Base-by-base conservation (phyloP, 768 basidiomycete species). In the Porphyrellus cyaneotinctus region DNA sequence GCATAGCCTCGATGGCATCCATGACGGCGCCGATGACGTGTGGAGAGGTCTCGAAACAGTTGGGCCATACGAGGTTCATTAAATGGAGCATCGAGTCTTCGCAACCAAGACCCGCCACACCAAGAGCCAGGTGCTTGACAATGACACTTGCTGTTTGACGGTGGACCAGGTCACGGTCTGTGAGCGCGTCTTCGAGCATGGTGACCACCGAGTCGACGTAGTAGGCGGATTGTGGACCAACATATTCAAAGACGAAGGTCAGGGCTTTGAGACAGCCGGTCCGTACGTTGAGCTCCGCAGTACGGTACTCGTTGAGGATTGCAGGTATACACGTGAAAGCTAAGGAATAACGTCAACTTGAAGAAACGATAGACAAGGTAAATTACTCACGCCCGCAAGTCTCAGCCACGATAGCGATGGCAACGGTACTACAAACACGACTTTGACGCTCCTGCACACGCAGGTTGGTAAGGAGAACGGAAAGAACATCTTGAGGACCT, bases 251-350 rank as follows among this genome's bases (percentile, higher is more conserved):
- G 49, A 99, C 91, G 78, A 98, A 99, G 1, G 97, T 95, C 18
- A 99, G 78, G 1, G 97, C 95, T 70, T 98, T 99, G 58, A 99
- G 78, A 81, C 97, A 99, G 54, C 97, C 97, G 3, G 95, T 99
- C 48, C 97, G 89, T 43, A 99, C 97, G 71, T 99, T 99, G 57
- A 99, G 81, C 66, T 99, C 97, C 1, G 95, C 93, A 6, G 95
- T 98, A 47, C 95, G 88, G 70, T 98, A 99, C 67, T 99, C 97
- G 73, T 97, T 97, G 30, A 99, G 80, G 62, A 99, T 97, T 15
- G 95, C 97, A 2, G 97, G 97, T 53, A 99, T 97, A 70, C 95
- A 98, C 0, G 95, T 99, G 81, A 98, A 99, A 17, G 97, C 87
- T 79, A 54, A 7, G 53, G 56, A 57, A 23, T 43, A 55, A 31